These are phyloP conservation scores for Perkinsus olseni DNA, from an alignment of 169 alveolate genomes.

Conservation along the genomic window DNA sequence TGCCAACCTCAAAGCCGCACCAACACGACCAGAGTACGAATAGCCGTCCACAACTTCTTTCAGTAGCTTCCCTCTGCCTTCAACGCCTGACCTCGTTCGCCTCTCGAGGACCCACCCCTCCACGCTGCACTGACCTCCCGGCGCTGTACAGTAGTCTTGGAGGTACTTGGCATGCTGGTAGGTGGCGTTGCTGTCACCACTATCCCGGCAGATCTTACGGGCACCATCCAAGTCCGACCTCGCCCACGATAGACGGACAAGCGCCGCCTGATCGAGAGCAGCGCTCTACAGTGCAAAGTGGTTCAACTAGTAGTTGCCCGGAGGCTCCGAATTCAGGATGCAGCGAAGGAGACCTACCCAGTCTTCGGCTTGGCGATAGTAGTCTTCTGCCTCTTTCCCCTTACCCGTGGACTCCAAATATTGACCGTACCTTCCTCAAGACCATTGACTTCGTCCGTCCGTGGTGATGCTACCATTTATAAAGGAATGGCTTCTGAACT, in stretches of 20 bases:
- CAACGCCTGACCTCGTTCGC: not conserved
- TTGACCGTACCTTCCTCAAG: not conserved
- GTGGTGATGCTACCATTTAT: not conserved
- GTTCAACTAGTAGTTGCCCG: no score
- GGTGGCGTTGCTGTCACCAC: not conserved
- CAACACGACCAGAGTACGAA: conserved; percentile 54
- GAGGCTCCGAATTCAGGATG: no score
- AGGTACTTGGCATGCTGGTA: not conserved
- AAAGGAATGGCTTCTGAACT: not conserved
- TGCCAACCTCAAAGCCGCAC: conserved; percentile 70
- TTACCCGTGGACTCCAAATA: not conserved
- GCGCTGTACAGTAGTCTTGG: not conserved
- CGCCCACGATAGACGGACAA: not conserved
- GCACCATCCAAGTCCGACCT: not conserved
- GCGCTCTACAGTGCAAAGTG: no score
- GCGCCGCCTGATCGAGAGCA: not conserved
- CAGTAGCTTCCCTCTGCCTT: conserved; percentile 2
- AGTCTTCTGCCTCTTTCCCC: not conserved
- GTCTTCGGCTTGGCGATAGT: not conserved
- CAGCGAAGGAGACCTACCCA: not conserved
- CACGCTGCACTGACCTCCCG: not conserved
- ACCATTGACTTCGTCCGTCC: not conserved
- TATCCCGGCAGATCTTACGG: not conserved
- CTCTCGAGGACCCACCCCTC: not conserved
- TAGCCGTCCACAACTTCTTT: conserved; percentile 63